These are phyloP conservation scores for Eurotiales sp. DNA, from an alignment of 2,329 filamentous ascomycete species.

Conservation along the genomic window DNA sequence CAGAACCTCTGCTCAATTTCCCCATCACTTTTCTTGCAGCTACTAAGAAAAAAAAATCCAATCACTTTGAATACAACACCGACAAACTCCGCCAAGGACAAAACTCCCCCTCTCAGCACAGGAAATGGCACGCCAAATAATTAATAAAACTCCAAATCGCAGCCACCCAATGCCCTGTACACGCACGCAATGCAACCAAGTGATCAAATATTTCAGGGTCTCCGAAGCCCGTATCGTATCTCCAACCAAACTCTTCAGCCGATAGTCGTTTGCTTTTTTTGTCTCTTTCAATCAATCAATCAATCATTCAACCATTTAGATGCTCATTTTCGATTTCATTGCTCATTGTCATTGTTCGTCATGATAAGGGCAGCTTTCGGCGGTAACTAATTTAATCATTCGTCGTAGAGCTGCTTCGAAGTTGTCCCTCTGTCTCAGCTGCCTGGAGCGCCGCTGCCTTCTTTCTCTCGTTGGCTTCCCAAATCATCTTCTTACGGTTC, in stretches of 20 bases:
- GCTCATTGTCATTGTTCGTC: no score
- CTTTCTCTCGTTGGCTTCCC: slow-evolving; percentile 40
- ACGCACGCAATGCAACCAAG: slow-evolving; percentile 8
- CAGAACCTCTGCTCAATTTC: no score
- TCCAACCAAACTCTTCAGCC: neutral
- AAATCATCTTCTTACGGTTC: slow-evolving; percentile 45
- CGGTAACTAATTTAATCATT: neutral
- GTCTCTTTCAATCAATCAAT: neutral
- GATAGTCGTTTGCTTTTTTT: neutral
- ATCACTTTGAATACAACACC: neutral
- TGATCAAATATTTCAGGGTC: neutral
- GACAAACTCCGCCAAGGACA: slow-evolving; percentile 7
- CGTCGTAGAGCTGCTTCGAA: slow-evolving; percentile 14
- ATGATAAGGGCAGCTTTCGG: neutral
- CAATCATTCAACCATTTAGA: slow-evolving; percentile 7
- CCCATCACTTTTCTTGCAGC: neutral
- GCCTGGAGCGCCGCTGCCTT: slow-evolving; percentile 14
- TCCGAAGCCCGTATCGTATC: slow-evolving; percentile 4
- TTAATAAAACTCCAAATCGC: slow-evolving; percentile 8
- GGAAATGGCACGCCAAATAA: neutral
- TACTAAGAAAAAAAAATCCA: no score
- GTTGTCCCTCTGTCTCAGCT: neutral
- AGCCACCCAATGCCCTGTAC: slow-evolving; percentile 11
- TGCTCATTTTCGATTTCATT: no score
- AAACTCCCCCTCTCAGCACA: neutral